phyloP scores from a whole-genome alignment of 2,329 filamentous ascomycete genomes.

The Daldinia eschscholtzii region DNA sequence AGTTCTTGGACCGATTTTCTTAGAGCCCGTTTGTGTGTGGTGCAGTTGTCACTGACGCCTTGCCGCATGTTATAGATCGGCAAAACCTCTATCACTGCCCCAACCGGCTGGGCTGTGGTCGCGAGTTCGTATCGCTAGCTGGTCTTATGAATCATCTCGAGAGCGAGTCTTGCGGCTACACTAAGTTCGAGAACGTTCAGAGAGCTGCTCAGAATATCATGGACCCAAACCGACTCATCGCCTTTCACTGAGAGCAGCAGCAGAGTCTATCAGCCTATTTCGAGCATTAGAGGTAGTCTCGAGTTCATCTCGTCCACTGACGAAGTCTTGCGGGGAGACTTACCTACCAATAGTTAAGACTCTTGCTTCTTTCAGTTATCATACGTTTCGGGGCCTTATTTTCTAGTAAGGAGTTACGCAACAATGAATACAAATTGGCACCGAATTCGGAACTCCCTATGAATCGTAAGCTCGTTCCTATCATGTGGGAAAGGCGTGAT shows the following conservation, averaged over 20 bases:
- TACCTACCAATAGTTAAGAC: not conserved
- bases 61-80: not conserved
- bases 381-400: not conserved
- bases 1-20: not conserved
- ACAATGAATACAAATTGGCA: too few relatives aligned
- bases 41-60: not conserved
- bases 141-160: conserved; percentile 59
- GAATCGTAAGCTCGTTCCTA: not conserved
- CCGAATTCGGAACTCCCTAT: not conserved
- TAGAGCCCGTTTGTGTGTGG: too few relatives aligned
- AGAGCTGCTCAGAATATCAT: not conserved
- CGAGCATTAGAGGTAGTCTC: not conserved
- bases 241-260: not conserved
- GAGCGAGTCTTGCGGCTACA: conserved; percentile 58
- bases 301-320: not conserved
- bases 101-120: conserved; percentile 44
- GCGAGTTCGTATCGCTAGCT: conserved; percentile 57
- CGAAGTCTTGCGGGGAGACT: not conserved
- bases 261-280: not conserved
- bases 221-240: not conserved
- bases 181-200: conserved; percentile 51
- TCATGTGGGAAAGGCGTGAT: not conserved
- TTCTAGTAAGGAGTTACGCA: not conserved
- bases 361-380: not conserved
- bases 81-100: conserved; percentile 3